Conservation (phyloP, 2,329 filamentous ascomycete genomes). For the Cercospora sesami region DNA sequence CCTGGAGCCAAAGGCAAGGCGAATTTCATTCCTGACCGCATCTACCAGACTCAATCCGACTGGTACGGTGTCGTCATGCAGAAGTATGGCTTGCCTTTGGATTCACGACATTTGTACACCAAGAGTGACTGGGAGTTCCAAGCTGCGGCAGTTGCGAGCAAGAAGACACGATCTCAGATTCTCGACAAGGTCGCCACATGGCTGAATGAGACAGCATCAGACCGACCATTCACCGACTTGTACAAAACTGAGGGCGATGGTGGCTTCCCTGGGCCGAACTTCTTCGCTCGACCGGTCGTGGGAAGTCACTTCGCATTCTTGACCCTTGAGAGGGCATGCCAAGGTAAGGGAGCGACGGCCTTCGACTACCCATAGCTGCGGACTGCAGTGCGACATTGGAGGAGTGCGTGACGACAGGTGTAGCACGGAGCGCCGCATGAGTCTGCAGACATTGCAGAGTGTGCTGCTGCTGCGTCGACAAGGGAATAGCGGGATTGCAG, state of each 20-base stretch:
- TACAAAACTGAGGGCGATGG: conserved; percentile 78
- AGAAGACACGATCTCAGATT: conserved; percentile 67
- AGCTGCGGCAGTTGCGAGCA: conserved; percentile 74
- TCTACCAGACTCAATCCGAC: conserved; percentile 76
- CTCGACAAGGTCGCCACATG: conserved; percentile 72
- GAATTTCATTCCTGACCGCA: conserved; percentile 66
- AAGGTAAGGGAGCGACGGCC: conserved; percentile 24
- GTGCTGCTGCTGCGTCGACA: not conserved
- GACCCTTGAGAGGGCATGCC: conserved; percentile 75
- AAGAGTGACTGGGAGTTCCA: conserved; percentile 88
- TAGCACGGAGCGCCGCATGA: not conserved
- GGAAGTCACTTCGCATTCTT: conserved; percentile 85
- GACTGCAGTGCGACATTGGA: conserved; percentile 3
- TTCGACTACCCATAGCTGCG: conserved; percentile 23
- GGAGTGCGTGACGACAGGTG: not conserved
- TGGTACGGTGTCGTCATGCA: conserved; percentile 81
- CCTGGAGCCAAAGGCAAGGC: conserved; percentile 15
- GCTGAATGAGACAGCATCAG: conserved; percentile 78
- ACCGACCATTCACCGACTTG: conserved; percentile 76
- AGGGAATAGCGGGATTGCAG: not conserved
- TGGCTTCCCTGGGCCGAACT: conserved; percentile 70
- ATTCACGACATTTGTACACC: conserved; percentile 78
- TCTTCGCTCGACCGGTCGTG: conserved; percentile 80
- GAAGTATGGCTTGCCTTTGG: conserved; percentile 77
- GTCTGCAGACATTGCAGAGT: not conserved